Evolutionary conservation across 2,329 filamentous ascomycete species (phyloP).

Genomic region (Pestalotiopsis sp.): DNA sequence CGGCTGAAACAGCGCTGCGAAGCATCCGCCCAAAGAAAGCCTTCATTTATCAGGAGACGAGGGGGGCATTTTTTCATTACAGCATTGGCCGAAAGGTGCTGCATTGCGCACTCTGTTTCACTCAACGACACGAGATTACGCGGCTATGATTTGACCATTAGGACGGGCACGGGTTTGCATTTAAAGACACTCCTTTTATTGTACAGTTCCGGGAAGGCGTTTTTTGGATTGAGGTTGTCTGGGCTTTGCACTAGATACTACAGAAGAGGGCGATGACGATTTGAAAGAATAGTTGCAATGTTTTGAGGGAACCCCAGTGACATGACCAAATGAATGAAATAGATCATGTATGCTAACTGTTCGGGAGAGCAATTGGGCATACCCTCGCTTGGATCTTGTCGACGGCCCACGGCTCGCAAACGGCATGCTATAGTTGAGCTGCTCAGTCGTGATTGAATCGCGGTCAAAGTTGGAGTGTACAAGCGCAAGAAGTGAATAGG

Average conservation of each 20-base stretch:
- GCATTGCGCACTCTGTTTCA: neutral
- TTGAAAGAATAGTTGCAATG: neutral
- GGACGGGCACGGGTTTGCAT: neutral
- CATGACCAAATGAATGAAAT: neutral
- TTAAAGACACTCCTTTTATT: neutral
- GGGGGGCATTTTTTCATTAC: neutral
- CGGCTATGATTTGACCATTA: neutral
- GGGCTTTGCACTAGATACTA: neutral
- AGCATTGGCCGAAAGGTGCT: neutral
- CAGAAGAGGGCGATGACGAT: neutral
- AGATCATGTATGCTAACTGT: too few relatives aligned
- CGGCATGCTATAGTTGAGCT: too few relatives aligned
- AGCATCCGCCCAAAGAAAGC: neutral
- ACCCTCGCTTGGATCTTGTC: too few relatives aligned
- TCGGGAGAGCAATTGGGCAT: too few relatives aligned
- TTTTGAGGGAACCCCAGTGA: neutral
- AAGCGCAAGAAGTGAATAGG: too few relatives aligned
- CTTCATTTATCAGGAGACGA: neutral
- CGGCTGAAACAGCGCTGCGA: neutral
- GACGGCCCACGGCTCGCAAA: too few relatives aligned
- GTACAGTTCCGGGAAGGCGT: neutral
- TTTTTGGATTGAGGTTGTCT: neutral
- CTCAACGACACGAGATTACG: neutral
- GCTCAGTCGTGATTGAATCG: too few relatives aligned
- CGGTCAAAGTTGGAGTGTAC: too few relatives aligned